Evolutionary conservation across 1,139 yeast species (phyloP), one percentile per base, ranked within the genome.

Genomic region (Ogataea hybrid): DNA sequence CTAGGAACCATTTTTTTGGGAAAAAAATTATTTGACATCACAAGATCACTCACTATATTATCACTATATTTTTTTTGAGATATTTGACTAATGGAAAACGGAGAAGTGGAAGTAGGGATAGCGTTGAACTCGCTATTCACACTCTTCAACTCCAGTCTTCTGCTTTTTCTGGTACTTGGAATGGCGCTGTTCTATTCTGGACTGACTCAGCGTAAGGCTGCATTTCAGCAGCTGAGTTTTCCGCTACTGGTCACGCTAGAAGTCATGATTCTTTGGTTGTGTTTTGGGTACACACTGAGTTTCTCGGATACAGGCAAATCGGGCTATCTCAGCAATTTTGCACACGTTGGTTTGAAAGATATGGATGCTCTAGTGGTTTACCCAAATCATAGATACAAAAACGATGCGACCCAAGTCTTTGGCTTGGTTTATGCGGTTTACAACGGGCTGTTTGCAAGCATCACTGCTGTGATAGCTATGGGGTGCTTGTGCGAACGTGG

Each of bases 401-500:
- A 41, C n/a, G 9, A 10, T 11, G 6, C 25, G 10, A 40, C 37
- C 1, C 66, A 64, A 3, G 68, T 72, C 3, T 61, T 71, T 32
- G 56, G 69, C 0, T 51, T 71, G 4, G 68, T 67, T 37, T 76
- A 72, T 49, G 70, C 74, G 38, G 41, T 77, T 9, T 75, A 75
- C 55, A 73, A 71, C 47, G 78, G 75, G 14, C 62, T 75, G 44
- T 73, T 79, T 59, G 75, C 78, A 33, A 56, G 73, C 3, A 70
- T 77, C 2, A 73, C 83, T 42, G 79, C 73, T 1, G 70, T 73
- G 3, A 62, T 79, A 32, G 70, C 82, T 7, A 72, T 79, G 44
- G 84, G 84, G 0, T 76, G 82, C 47, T 64, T 75, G 5, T 77
- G 79, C 3, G 84, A 79, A 51, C 64, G 85, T 42, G 85, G 83